These are phyloP conservation scores for Aspergillus sp. DNA, from an alignment of 2,329 filamentous ascomycete genomes.

Conservation along the genomic window DNA sequence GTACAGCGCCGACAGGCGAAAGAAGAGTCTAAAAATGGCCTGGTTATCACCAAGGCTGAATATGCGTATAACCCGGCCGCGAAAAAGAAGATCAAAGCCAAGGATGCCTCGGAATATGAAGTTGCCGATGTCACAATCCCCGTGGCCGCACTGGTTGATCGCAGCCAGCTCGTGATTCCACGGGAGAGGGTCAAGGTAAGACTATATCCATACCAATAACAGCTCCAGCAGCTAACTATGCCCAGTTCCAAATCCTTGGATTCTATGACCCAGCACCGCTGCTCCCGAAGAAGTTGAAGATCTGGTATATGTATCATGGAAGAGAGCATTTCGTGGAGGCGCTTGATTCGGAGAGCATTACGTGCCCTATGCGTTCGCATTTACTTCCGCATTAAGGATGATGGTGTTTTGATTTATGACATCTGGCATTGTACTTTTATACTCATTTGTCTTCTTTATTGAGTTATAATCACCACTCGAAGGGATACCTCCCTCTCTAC, in stretches of 20 bases:
- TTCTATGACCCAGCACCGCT: constrained; percentile 42
- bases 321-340: constrained; percentile 35
- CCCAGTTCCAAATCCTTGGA: constrained; percentile 37
- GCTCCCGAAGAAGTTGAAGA: constrained; percentile 33
- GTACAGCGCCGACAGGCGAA: constrained; percentile 33
- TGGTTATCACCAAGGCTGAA: constrained; percentile 37
- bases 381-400: constrained; percentile 9
- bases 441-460: too few species aligned
- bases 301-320: constrained; percentile 39
- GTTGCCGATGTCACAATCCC: constrained; percentile 39
- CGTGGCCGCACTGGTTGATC: constrained; percentile 41
- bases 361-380: constrained; percentile 37
- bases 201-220: neutral
- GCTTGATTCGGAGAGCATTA: constrained; percentile 30
- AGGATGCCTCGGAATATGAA: constrained; percentile 17
- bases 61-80: constrained; percentile 33
- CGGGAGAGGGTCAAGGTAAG: constrained; percentile 31
- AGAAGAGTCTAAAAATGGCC: constrained; percentile 29
- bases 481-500: too few species aligned
- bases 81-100: constrained; percentile 17
- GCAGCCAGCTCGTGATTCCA: constrained; percentile 35
- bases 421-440: too few species aligned
- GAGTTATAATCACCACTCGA: too few species aligned
- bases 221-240: constrained; percentile 12
- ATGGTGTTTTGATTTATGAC: neutral